These are phyloP conservation scores for Scleroderma citrinum DNA, from an alignment of 768 basidiomycete genomes.

Conservation along the genomic window DNA sequence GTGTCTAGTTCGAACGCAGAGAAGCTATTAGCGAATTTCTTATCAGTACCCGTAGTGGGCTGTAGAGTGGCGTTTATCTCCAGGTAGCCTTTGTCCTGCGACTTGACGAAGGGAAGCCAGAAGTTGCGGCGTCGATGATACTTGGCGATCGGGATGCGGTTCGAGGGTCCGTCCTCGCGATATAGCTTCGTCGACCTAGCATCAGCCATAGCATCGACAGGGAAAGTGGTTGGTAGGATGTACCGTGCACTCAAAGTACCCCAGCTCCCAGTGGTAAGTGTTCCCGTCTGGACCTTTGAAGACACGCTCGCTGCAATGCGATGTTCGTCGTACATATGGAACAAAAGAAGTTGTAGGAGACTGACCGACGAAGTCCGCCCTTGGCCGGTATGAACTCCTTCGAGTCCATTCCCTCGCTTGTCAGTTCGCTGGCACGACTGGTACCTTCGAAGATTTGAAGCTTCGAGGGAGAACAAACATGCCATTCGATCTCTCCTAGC, in stretches of 20 bases:
- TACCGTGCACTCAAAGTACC: conserved; percentile 1
- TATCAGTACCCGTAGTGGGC: neutral
- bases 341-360: neutral
- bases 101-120: neutral
- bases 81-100: neutral
- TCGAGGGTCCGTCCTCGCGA: neutral
- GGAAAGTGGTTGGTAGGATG: too few relatives aligned
- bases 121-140: conserved; percentile 1
- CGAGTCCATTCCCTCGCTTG: neutral
- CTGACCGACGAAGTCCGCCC: conserved; percentile 1
- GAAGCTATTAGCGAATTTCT: neutral
- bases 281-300: conserved; percentile 6
- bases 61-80: neutral
- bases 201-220: neutral
- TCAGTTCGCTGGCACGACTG: neutral
- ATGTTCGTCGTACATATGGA: neutral
- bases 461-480: neutral
- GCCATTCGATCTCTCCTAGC: conserved; percentile 8
- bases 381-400: conserved; percentile 3
- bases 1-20: neutral
- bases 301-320: conserved; percentile 5
- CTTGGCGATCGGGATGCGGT: neutral
- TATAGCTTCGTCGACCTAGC: neutral
- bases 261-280: conserved; percentile 3
- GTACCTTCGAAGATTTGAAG: conserved; percentile 1